Evolutionary conservation across 768 basidiomycete species (phyloP), one percentile per base, ranked within the genome.

Genomic region (Agrocybe praecox): DNA sequence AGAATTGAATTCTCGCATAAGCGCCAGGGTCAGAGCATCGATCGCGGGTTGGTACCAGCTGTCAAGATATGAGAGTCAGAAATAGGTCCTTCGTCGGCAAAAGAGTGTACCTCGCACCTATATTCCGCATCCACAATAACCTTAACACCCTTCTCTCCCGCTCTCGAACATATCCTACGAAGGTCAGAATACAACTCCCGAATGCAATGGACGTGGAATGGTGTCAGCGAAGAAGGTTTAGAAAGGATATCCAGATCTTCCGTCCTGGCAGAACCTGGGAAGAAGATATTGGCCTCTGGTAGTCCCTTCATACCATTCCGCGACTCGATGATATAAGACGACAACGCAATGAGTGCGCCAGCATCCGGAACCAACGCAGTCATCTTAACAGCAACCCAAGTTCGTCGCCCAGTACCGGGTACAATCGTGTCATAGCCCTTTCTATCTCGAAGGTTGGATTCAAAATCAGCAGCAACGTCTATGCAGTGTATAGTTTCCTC

Each of bases 341-440:
- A 92, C 49, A 92, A 69, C 43, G 79, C 84, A 54, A 81, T 74
- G 5, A 94, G 77, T 0, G 87, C 73, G 32, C 80, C 72, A 10
- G 85, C 81, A 59, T 86, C 77, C 0, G 88, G 85, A 18, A 92
- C 66, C 33, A 94, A 75, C 0, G 90, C 90, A 2, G 87, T 88
- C 87, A 96, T 75, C 71, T 96, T 96, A 21, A 96, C 71, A 0
- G 94, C 92, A 19, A 96, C 87, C 85, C 91, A 93, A 0, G 90
- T 92, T 59, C 83, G 77, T 21, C 88, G 74, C 6, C 80, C 81
- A 5, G 57, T 40, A 17, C 34, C 26, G 26, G 5, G 26, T 10
- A 10, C 22, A 29, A 22, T 42, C 12, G 21, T 46, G 36, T 49
- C n/a, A 42, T 24, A 7, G 15, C 19, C 21, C 15, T 40, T 47